A percentile compares a stretch with the other conserved stretches of the same genome.
These are phyloP conservation scores for Heracleum sosnowskyi DNA, from an alignment of 129 eudicot genomes.

Conservation along the genomic window DNA sequence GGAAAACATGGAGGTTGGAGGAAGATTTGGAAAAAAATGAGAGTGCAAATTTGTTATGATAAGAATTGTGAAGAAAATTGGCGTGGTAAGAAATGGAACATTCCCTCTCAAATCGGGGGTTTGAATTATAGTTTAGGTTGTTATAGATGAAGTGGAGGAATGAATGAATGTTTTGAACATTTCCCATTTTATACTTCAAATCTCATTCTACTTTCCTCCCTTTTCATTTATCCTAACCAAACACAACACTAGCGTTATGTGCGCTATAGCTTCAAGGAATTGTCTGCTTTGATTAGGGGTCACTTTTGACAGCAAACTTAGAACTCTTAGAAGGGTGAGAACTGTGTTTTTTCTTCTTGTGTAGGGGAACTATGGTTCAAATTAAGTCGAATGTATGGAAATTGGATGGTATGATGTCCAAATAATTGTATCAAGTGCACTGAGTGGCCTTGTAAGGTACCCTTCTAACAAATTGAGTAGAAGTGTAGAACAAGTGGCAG, in stretches of 20 bases:
- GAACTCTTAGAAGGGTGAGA: not conserved
- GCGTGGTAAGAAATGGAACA: too few relatives aligned
- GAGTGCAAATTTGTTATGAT: too few relatives aligned
- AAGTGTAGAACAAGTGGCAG: not conserved
- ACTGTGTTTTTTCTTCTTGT: not conserved
- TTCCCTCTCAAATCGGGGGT: too few relatives aligned
- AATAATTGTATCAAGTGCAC: not conserved
- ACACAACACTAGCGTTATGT: not conserved
- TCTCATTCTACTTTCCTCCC: too few relatives aligned
- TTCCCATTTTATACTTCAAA: too few relatives aligned
- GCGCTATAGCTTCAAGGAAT: not conserved
- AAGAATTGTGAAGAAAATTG: too few relatives aligned
- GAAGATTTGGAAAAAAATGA: too few relatives aligned
- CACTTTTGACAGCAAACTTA: not conserved
- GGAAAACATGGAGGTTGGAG: too few relatives aligned
- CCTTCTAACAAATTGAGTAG: not conserved
- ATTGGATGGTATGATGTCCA: not conserved
- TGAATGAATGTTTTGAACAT: too few relatives aligned
- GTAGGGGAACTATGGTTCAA: not conserved
- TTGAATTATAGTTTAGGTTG: too few relatives aligned
- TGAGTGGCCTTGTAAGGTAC: not conserved
- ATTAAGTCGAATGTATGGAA: not conserved
- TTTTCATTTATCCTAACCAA: too few relatives aligned
- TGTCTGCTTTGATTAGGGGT: not conserved
- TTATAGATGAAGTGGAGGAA: too few relatives aligned